These are phyloP conservation scores for Sphaerulina musiva DNA, from an alignment of 2,329 filamentous ascomycete species.

Conservation along the genomic window DNA sequence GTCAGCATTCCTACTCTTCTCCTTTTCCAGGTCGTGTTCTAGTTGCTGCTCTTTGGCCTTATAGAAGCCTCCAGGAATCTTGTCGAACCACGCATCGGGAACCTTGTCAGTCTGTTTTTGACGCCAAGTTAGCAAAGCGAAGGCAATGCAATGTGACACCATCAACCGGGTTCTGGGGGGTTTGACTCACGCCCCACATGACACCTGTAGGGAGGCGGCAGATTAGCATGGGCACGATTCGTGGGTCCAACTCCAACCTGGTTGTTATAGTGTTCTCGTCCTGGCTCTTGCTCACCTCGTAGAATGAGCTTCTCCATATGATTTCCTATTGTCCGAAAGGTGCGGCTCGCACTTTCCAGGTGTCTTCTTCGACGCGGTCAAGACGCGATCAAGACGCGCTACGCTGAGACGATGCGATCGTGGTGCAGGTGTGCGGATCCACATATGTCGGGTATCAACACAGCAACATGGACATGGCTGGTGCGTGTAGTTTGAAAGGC, in stretches of 20 bases:
- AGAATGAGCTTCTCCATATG: slow-evolving; percentile 24
- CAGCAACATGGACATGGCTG: slow-evolving; percentile 9
- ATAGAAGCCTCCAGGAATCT: slow-evolving; percentile 35
- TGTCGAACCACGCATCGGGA: slow-evolving; percentile 36
- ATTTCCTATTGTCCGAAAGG: slow-evolving; percentile 6
- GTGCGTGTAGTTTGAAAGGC: slow-evolving; percentile 4
- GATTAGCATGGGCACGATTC: slow-evolving; percentile 10
- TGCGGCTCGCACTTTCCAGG: neutral
- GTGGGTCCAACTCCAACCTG: neutral
- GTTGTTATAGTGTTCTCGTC: neutral
- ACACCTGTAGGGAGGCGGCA: slow-evolving; percentile 16
- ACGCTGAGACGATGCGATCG: neutral
- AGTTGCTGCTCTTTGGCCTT: slow-evolving; percentile 26
- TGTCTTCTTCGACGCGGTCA: slow-evolving; percentile 2
- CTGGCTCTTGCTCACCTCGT: slow-evolving; percentile 17
- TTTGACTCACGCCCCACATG: slow-evolving; percentile 21
- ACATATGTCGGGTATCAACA: slow-evolving; percentile 15
- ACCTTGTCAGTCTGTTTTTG: slow-evolving; percentile 30
- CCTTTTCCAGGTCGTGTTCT: slow-evolving; percentile 15
- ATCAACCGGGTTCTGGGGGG: slow-evolving; percentile 1
- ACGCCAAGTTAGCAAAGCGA: slow-evolving; percentile 2
- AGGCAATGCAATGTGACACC: neutral
- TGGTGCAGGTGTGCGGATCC: neutral
- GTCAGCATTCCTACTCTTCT: slow-evolving; percentile 14
- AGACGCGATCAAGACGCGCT: neutral